Evolutionary conservation across 1,139 yeast species (phyloP).

Genomic region (Yamadazyma atlantica): DNA sequence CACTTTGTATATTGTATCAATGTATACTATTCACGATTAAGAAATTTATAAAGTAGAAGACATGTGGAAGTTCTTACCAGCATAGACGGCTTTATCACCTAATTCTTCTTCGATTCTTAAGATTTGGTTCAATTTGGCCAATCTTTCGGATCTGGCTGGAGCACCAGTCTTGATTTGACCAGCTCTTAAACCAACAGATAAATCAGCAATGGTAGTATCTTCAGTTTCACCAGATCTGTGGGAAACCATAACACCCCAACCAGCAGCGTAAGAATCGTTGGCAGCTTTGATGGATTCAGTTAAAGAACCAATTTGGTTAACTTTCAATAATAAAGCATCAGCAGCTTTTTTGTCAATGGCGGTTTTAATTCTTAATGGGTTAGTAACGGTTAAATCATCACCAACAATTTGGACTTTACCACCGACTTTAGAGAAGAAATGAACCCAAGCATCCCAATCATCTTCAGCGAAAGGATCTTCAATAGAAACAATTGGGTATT

Average conservation of each 20-base stretch:
- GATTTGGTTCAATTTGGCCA: constrained; percentile 95
- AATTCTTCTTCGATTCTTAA: constrained; percentile 96
- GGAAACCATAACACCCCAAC: constrained; percentile 98
- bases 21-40: not conserved
- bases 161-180: constrained; percentile 99
- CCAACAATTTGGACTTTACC: constrained; percentile 84
- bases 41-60: constrained; percentile 33
- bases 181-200: constrained; percentile 92
- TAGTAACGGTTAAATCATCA: constrained; percentile 97
- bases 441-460: constrained; percentile 97
- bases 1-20: not conserved
- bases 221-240: constrained; percentile 99
- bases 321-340: constrained; percentile 90
- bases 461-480: constrained; percentile 99
- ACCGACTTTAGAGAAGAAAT: constrained; percentile 70
- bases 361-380: constrained; percentile 87
- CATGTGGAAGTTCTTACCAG: constrained; percentile 83
- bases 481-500: constrained; percentile 94
- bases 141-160: constrained; percentile 98
- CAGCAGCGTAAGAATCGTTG: constrained; percentile 83
- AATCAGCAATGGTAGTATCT: constrained; percentile 96
- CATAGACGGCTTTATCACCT: constrained; percentile 92
- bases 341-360: constrained; percentile 96
- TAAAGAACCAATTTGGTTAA: constrained; percentile 91
- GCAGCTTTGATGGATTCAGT: constrained; percentile 94